These are phyloP conservation scores for Poteriospumella lacustris DNA, from an alignment of 108 stramenopile genomes.

Conservation along the genomic window DNA sequence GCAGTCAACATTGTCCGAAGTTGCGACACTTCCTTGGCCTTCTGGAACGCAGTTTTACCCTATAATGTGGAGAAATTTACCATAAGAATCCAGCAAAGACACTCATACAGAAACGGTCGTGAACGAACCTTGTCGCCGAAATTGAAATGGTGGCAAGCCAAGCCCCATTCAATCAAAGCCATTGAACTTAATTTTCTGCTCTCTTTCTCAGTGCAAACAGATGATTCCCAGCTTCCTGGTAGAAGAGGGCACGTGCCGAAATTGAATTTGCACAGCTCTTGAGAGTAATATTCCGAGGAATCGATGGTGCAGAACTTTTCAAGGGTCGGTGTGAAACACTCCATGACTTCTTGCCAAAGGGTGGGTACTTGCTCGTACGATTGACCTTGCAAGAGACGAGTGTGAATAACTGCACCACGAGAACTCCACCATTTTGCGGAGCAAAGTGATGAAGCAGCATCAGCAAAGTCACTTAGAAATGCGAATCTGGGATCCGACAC, in stretches of 20 bases:
- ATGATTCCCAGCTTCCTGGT: no score
- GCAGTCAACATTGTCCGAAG: slow-evolving; percentile 72
- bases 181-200: no score
- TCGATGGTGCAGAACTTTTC: background rate
- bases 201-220: no score
- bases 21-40: slow-evolving; percentile 42
- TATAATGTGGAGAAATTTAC: slow-evolving; percentile 29
- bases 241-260: no score
- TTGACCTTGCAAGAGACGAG: background rate
- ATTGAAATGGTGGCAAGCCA: slow-evolving; percentile 77
- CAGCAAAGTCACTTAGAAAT: background rate
- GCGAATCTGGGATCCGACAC: no score
- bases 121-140: slow-evolving; percentile 45
- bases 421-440: background rate
- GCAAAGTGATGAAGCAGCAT: background rate
- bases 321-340: background rate
- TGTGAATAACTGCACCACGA: background rate
- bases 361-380: background rate
- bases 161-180: slow-evolving; percentile 74
- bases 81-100: background rate
- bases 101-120: background rate
- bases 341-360: background rate
- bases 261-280: no score
- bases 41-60: slow-evolving; percentile 41
- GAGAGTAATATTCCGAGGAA: no score